These are phyloP conservation scores for Daedalea quercina DNA, from an alignment of 768 basidiomycete species.

Conservation along the genomic window DNA sequence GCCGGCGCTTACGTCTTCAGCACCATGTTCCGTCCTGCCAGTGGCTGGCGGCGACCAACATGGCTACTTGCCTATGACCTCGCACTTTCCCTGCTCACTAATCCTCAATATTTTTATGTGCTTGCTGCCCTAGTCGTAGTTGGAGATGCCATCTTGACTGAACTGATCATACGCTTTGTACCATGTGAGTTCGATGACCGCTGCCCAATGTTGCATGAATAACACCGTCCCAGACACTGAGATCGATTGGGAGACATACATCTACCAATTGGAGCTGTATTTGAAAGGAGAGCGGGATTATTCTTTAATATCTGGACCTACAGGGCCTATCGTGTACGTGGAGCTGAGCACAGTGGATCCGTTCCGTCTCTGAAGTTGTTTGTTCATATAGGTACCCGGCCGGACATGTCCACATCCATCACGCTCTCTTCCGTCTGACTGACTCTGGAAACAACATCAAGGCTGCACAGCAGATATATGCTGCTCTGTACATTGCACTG, in stretches of 20 bases:
- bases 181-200: conserved; percentile 55
- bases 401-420: conserved; percentile 83
- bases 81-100: conserved; percentile 34
- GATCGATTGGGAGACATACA: conserved; percentile 97
- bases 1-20: background rate
- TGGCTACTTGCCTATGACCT: conserved; percentile 2
- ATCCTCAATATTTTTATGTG: conserved; percentile 59
- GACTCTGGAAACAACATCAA: conserved; percentile 50
- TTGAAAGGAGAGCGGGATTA: conserved; percentile 82
- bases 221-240: conserved; percentile 73
- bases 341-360: background rate
- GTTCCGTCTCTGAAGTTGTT: background rate
- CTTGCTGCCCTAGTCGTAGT: conserved; percentile 59
- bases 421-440: conserved; percentile 58
- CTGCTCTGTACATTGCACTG: conserved; percentile 60
- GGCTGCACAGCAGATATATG: conserved; percentile 76
- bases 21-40: background rate
- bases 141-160: conserved; percentile 73
- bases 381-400: conserved; percentile 75
- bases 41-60: background rate
- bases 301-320: conserved; percentile 75
- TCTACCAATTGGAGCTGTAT: conserved; percentile 79
- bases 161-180: conserved; percentile 73
- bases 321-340: conserved; percentile 85
- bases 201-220: background rate